A percentile compares a stretch with the other conserved stretches of the same genome.
phyloP scores from a whole-genome alignment of 2,329 filamentous ascomycete genomes.

The Cladosporium sp. region DNA sequence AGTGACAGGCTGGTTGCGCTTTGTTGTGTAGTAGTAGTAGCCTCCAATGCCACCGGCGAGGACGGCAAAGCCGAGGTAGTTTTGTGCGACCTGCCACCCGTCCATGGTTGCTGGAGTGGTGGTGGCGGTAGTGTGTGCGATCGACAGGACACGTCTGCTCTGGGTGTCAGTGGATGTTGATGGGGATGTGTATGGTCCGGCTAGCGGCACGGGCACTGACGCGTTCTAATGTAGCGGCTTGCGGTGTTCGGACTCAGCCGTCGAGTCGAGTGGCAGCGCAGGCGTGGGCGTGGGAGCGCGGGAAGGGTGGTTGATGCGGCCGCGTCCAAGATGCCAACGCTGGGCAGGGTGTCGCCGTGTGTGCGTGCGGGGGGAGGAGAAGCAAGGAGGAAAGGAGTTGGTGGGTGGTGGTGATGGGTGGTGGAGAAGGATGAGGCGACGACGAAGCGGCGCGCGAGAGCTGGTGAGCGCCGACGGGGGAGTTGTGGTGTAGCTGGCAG shows the following conservation, averaged over 20 bases:
- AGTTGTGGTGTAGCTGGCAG: background rate
- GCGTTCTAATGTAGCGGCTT: constrained; percentile 6
- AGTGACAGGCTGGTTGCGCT: constrained; percentile 9
- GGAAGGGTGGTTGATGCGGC: too few relatives aligned
- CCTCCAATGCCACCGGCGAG: constrained; percentile 15
- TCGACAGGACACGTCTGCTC: constrained; percentile 1
- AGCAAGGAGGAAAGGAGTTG: too few relatives aligned
- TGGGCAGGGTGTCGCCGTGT: too few relatives aligned
- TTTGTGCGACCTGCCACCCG: constrained; percentile 19
- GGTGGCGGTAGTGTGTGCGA: background rate
- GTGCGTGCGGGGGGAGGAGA: too few relatives aligned
- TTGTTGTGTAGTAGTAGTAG: constrained; percentile 14
- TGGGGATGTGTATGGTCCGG: background rate
- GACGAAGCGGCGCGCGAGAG: too few relatives aligned
- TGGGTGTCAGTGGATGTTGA: background rate
- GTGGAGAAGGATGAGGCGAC: too few relatives aligned
- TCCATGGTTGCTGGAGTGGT: constrained; percentile 18
- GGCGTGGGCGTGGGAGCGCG: background rate
- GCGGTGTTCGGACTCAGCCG: constrained; percentile 1
- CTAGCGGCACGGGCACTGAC: constrained; percentile 10
- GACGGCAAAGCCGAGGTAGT: constrained; percentile 16
- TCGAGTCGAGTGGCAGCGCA: background rate
- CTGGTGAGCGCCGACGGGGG: background rate
- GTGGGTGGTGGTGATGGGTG: too few relatives aligned
- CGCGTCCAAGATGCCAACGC: too few relatives aligned